Percentiles rank a stretch among this genome's conserved stretches.
These are phyloP conservation scores for Lactarius indigo DNA, from an alignment of 768 basidiomycete genomes.

Conservation along the genomic window DNA sequence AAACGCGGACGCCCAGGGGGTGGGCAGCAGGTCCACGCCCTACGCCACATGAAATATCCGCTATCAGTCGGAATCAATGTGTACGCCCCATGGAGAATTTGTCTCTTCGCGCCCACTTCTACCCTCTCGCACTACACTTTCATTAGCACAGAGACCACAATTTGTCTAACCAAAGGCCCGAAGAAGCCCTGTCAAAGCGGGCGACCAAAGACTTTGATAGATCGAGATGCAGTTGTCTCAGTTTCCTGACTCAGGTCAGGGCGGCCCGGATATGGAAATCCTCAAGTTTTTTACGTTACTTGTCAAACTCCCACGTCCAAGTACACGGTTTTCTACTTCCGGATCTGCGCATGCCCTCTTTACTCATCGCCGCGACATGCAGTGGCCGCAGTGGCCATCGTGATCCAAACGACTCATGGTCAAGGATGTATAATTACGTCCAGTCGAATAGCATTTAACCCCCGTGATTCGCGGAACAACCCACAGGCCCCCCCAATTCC, in stretches of 20 bases:
- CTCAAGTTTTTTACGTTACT: background rate
- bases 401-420: background rate
- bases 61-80: background rate
- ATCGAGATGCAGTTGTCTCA: background rate
- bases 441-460: background rate
- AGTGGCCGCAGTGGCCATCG: background rate
- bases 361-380: background rate
- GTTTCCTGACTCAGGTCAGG: background rate
- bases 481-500: background rate
- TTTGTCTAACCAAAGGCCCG: background rate
- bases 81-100: background rate
- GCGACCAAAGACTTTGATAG: background rate
- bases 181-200: background rate
- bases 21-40: background rate
- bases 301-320: background rate
- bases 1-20: background rate
- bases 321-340: background rate
- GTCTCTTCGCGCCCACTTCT: background rate
- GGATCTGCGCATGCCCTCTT: background rate
- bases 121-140: background rate
- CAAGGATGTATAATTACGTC: background rate
- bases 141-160: background rate
- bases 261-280: background rate
- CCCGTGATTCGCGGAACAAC: background rate
- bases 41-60: background rate